Conservation (phyloP, 139 green algal genomes). For the Mesotaenium endlicherianum region DNA sequence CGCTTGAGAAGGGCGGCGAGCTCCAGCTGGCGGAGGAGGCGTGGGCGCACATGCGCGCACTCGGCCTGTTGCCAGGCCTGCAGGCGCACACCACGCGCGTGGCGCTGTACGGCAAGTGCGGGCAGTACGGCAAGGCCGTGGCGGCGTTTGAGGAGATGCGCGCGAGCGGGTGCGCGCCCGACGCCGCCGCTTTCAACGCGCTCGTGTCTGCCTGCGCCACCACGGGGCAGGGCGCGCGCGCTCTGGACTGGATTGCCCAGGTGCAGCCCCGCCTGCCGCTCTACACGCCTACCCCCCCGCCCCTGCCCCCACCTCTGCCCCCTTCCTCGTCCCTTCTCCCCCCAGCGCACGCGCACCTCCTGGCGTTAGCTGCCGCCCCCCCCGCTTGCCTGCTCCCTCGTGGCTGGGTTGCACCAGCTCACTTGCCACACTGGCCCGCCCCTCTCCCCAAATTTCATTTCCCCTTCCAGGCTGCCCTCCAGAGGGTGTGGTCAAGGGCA, state of each 20-base stretch:
- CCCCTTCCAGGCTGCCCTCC: too few relatives aligned
- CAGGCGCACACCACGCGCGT: slow-evolving; percentile 35
- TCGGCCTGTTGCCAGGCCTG: slow-evolving; percentile 3
- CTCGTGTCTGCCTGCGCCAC: slow-evolving; percentile 15
- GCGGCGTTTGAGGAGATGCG: slow-evolving; percentile 26
- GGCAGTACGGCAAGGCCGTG: slow-evolving; percentile 21
- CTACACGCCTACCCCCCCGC: too few relatives aligned
- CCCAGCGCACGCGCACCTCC: too few relatives aligned
- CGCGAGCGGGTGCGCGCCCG: neutral
- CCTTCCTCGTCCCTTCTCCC: too few relatives aligned
- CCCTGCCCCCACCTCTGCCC: too few relatives aligned
- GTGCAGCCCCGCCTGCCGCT: too few relatives aligned
- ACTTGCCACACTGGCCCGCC: too few relatives aligned
- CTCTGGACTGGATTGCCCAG: slow-evolving; percentile 16
- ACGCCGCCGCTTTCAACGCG: slow-evolving; percentile 28
- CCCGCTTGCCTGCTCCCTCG: too few relatives aligned
- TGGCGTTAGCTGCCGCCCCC: too few relatives aligned
- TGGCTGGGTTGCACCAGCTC: too few relatives aligned
- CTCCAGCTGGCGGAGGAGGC: slow-evolving; percentile 2
- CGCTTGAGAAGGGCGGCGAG: slow-evolving; percentile 26
- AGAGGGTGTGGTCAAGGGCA: too few relatives aligned
- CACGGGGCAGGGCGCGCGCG: slow-evolving; percentile 15
- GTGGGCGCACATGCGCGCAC: slow-evolving; percentile 28
- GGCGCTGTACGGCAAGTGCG: slow-evolving; percentile 2
- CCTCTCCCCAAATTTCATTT: too few relatives aligned